These are phyloP conservation scores for Trichoderma endophyticum DNA, from an alignment of 2,329 filamentous ascomycete species.

Conservation along the genomic window DNA sequence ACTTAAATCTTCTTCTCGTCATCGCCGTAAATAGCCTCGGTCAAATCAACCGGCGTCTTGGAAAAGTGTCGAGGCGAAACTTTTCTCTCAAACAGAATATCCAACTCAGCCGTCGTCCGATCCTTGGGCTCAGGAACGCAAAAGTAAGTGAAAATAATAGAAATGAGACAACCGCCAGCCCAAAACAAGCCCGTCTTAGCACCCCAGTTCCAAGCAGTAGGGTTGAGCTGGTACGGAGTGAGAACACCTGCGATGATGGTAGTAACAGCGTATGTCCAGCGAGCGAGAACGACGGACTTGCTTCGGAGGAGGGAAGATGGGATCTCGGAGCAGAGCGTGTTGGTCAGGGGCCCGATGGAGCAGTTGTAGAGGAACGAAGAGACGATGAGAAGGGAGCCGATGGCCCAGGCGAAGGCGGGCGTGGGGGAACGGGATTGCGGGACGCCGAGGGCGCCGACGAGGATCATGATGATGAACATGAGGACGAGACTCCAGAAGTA, in stretches of 20 bases:
- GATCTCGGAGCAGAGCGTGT: constrained; percentile 50
- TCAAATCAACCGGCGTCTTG: constrained; percentile 17
- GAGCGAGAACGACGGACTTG: constrained; percentile 53
- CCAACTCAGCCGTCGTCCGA: constrained; percentile 42
- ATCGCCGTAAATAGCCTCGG: background rate
- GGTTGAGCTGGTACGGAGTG: constrained; percentile 47
- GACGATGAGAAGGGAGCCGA: constrained; percentile 47
- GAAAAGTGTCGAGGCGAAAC: constrained; percentile 24
- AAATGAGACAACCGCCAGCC: constrained; percentile 46
- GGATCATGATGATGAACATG: constrained; percentile 37
- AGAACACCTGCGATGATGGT: constrained; percentile 50
- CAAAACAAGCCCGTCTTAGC: constrained; percentile 47
- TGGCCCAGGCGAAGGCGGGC: constrained; percentile 38
- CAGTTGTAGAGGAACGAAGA: constrained; percentile 54
- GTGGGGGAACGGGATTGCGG: background rate
- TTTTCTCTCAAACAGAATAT: constrained; percentile 34
- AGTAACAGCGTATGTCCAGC: constrained; percentile 41
- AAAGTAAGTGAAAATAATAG: constrained; percentile 48
- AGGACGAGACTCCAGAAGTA: constrained; percentile 43
- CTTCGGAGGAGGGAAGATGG: constrained; percentile 52
- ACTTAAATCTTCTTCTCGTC: background rate
- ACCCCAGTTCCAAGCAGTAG: constrained; percentile 46
- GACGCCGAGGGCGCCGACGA: constrained; percentile 39
- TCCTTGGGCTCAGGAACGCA: constrained; percentile 54
- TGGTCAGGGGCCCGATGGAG: constrained; percentile 53